Base-by-base conservation (phyloP, 345 rosid genomes). In the Hibiscus syriacus region DNA sequence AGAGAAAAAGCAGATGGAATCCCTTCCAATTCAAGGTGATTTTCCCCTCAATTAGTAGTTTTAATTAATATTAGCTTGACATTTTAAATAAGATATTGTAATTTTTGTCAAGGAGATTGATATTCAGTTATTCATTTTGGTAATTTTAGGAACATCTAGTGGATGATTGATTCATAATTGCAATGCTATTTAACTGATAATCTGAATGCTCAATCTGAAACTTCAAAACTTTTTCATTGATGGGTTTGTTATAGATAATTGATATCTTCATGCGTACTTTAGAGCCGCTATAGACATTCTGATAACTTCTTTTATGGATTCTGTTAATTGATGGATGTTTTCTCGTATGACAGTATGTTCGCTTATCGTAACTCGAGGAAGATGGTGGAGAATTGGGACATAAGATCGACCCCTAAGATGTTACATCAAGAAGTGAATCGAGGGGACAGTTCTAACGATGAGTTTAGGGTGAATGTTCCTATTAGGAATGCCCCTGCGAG, bases 391-490 rank as follows among this genome's bases (percentile, higher is more conserved):
- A 70, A 66, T 68, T 8, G 82, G 76, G 10, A 59, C 19, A 7
- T 36, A 7, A 78, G 72, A 49, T 58, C 66, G 20, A 25, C 81
- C 25, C 45, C 71, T 11, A 69, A 36, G 39, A 45, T 50, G 39
- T 64, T 67, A 41, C 66, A 64, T 52, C 81, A 72, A 70, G 86
- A 78, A 27, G 32, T 25, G 46, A 77, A 57, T 58, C 30, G 12
- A 13, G 65, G 69, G 34, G 78, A 79, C 16, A 75, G 73, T 66
- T 77, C 76, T 26, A 64, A 68, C 41, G 79, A 78, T 41, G 80
- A 70, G 10, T 84, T 73, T 66, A 75, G 80, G 87, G 70, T 74
- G 41, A 75, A 77, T 69, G 73, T 73, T 66, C 87, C 92, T 55
- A 68, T 71, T 2, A 84, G 78, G 6, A 45, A 17, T 45, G 49